Conservation (phyloP, 495 filamentous ascomycete genomes). For the Penicillium daleae region DNA sequence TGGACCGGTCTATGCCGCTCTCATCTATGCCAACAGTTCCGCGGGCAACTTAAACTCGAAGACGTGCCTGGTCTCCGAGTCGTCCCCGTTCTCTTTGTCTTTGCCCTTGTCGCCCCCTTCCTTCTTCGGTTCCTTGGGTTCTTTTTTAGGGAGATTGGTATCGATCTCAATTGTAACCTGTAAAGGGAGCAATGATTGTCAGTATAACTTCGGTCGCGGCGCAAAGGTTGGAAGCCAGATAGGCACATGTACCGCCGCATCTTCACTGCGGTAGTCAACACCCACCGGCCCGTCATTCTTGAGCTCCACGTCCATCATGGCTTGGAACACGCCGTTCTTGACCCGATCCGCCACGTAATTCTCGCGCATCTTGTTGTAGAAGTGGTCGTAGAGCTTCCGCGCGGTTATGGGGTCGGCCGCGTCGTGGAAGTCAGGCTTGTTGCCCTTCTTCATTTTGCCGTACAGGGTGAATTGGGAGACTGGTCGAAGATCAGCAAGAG, state of each 20-base stretch:
- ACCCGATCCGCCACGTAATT: slow-evolving; percentile 76
- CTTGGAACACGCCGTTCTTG: slow-evolving; percentile 94
- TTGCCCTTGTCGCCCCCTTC: slow-evolving; percentile 25
- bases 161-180: slow-evolving; percentile 70
- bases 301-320: slow-evolving; percentile 97
- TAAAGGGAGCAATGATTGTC: slow-evolving; percentile 16
- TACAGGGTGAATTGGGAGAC: slow-evolving; percentile 99
- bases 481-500: slow-evolving; percentile 30
- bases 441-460: slow-evolving; percentile 89
- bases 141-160: slow-evolving; percentile 61
- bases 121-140: slow-evolving; percentile 37
- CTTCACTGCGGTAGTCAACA: slow-evolving; percentile 66
- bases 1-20: slow-evolving; percentile 13
- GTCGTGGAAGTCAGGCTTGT: slow-evolving; percentile 93
- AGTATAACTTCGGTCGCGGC: slow-evolving; percentile 23
- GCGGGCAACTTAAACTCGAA: slow-evolving; percentile 47
- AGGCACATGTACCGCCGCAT: slow-evolving; percentile 62
- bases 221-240: slow-evolving; percentile 33
- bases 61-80: slow-evolving; percentile 22
- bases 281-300: slow-evolving; percentile 95
- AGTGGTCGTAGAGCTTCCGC: slow-evolving; percentile 77
- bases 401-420: slow-evolving; percentile 79
- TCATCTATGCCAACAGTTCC: slow-evolving; percentile 41
- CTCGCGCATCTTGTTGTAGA: slow-evolving; percentile 75
- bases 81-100: slow-evolving; percentile 23